phyloP scores from a whole-genome alignment of 257 asterid species.

The Osmanthus fragrans region DNA sequence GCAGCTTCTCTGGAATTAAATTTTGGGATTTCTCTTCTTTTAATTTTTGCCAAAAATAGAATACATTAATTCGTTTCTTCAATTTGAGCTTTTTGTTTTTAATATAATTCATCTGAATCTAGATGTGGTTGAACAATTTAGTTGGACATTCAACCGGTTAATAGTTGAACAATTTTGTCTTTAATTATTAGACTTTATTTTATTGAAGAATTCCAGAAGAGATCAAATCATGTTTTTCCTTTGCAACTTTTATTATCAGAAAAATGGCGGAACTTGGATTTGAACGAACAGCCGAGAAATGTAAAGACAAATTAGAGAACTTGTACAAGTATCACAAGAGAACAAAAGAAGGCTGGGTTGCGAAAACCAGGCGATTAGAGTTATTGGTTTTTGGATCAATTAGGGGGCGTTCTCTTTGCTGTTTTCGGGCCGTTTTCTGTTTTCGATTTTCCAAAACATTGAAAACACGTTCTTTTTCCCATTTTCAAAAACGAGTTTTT shows the following conservation, averaged over 20 bases:
- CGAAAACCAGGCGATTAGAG: slow-evolving; percentile 74
- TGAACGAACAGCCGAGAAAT: slow-evolving; percentile 74
- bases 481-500: too few species aligned
- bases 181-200: slow-evolving; percentile 10
- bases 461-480: too few species aligned
- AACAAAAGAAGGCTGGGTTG: slow-evolving; percentile 79
- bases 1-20: slow-evolving; percentile 52
- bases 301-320: slow-evolving; percentile 92
- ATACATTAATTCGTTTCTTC: neutral
- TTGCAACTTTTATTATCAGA: slow-evolving; percentile 41
- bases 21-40: slow-evolving; percentile 36
- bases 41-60: slow-evolving; percentile 33
- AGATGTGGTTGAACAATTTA: neutral
- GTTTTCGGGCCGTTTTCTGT: too few species aligned
- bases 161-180: slow-evolving; percentile 11
- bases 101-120: slow-evolving; percentile 15
- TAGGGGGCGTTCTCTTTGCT: too few species aligned
- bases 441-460: too few species aligned
- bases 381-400: slow-evolving; percentile 80
- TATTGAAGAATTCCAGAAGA: slow-evolving; percentile 21
- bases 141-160: too few species aligned
- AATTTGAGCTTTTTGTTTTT: neutral
- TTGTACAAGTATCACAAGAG: slow-evolving; percentile 88
- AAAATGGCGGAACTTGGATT: slow-evolving; percentile 90
- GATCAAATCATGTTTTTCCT: neutral